Evolutionary conservation across 2,329 filamentous ascomycete genomes (phyloP).

Genomic region (Byssothecium circinans): DNA sequence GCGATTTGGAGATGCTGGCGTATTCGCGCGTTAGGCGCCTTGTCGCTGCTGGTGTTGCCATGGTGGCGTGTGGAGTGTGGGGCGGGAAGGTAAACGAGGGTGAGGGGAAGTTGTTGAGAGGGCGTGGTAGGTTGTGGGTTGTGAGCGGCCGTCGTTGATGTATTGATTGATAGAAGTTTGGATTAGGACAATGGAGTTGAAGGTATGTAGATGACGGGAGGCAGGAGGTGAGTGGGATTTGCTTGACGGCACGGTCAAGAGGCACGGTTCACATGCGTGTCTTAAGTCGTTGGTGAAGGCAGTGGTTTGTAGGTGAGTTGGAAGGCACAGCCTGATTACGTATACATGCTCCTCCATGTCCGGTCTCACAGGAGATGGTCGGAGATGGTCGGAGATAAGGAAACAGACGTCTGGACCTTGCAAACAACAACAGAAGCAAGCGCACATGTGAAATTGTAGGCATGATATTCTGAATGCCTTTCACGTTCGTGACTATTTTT

Average conservation of each 20-base stretch:
- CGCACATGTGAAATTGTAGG: no score
- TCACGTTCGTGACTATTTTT: no score
- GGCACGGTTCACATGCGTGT: not conserved
- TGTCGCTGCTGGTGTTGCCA: conserved; percentile 46
- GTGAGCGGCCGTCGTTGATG: conserved; percentile 1
- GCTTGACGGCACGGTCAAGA: not conserved
- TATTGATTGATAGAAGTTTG: not conserved
- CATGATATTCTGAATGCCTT: no score
- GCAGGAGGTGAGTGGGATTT: not conserved
- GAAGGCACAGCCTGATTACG: conserved; percentile 1
- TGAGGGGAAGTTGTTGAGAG: not conserved
- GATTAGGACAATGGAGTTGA: not conserved
- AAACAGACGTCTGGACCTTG: no score
- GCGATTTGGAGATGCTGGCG: conserved; percentile 68
- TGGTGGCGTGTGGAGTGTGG: conserved; percentile 14
- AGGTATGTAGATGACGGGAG: not conserved
- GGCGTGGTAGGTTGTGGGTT: not conserved
- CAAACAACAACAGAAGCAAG: no score
- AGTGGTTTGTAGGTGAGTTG: not conserved
- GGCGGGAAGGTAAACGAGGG: not conserved
- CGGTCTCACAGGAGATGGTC: no score
- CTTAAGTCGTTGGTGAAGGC: not conserved
- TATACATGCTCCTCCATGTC: not conserved
- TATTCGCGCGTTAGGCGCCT: conserved; percentile 64
- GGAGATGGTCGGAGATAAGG: no score